Evolutionary conservation across 2,329 filamentous ascomycete genomes (phyloP).

Genomic region (Fonsecaea erecta): DNA sequence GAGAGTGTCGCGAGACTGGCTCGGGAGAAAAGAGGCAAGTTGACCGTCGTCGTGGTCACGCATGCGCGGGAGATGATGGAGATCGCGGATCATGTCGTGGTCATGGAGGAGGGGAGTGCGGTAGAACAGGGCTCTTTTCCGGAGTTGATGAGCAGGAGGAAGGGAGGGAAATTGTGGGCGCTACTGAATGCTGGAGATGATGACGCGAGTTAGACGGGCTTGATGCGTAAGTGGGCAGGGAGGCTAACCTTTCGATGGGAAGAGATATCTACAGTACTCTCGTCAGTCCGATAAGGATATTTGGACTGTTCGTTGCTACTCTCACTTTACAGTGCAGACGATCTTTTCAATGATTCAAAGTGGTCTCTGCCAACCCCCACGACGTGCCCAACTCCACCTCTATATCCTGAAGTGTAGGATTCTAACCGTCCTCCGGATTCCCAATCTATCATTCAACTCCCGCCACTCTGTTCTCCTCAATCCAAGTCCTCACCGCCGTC

Average conservation of each 20-base stretch:
- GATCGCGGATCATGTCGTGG: slow-evolving; percentile 72
- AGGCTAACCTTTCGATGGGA: neutral
- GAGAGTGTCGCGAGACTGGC: slow-evolving; percentile 56
- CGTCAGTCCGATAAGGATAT: too few species aligned
- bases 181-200: slow-evolving; percentile 46
- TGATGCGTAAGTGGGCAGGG: too few species aligned
- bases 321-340: too few species aligned
- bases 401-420: too few species aligned
- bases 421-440: too few species aligned
- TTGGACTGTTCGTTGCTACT: too few species aligned
- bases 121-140: slow-evolving; percentile 73
- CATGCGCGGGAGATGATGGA: slow-evolving; percentile 87
- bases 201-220: neutral
- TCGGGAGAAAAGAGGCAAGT: slow-evolving; percentile 38
- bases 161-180: slow-evolving; percentile 43
- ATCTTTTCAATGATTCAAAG: too few species aligned
- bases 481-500: slow-evolving; percentile 18
- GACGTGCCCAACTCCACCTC: too few species aligned
- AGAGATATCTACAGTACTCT: neutral
- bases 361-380: neutral
- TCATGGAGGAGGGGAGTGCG: slow-evolving; percentile 69
- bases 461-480: slow-evolving; percentile 10
- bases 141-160: slow-evolving; percentile 57
- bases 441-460: neutral
- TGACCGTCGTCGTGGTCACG: slow-evolving; percentile 80